Evolutionary conservation across 108 stramenopile species (phyloP), one percentile per base, ranked within the genome.

Genomic region (Parmales sp.): DNA sequence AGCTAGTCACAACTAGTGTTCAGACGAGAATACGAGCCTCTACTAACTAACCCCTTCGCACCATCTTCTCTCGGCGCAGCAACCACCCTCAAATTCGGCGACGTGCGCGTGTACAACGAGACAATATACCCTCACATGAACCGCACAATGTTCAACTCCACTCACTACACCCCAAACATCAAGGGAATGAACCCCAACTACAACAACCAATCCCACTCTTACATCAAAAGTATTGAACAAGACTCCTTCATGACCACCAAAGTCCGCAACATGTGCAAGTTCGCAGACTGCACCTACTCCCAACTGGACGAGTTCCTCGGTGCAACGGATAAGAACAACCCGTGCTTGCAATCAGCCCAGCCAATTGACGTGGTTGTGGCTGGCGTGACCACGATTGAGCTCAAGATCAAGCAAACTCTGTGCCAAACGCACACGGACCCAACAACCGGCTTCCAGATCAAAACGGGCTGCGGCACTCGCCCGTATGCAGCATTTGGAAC

Each of bases 331-430:
- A 11, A 34, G 31, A 16, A 60, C 29, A 60, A 34, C 31, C 54
- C 36, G 16, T 60, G 54, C 16, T 60, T 11, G 54, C 26, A 60
- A 34, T 13, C n/a, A 13, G 29, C 29, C 31, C 54, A 60, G 31
- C 31, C 54, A 28, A 60, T 60, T 28, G 54, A 60, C 54, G 54
- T 60, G 54, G 54, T 60, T 34, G 31, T 60, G 6, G 8, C 29
- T 31, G 54, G 36, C 16, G 31, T 34, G 29, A 11, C 29, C n/a
- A 19, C 13, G 16, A 34, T 60, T 34, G 54, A 60, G 54, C 54
- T 60, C 26, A 60, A 34, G 13, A 20, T 34, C 54, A 3, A 20
- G 2, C 54, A 11, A 3, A 3, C 5, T 3, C 3, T 5, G 13
- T 60, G 54, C 26, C 54, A 34, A 2, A 11, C 54, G 31, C 54